Percentiles rank a stretch among this genome's conserved stretches.
phyloP scores from a whole-genome alignment of 2,329 filamentous ascomycete genomes.

The Trichoderma endophyticum region DNA sequence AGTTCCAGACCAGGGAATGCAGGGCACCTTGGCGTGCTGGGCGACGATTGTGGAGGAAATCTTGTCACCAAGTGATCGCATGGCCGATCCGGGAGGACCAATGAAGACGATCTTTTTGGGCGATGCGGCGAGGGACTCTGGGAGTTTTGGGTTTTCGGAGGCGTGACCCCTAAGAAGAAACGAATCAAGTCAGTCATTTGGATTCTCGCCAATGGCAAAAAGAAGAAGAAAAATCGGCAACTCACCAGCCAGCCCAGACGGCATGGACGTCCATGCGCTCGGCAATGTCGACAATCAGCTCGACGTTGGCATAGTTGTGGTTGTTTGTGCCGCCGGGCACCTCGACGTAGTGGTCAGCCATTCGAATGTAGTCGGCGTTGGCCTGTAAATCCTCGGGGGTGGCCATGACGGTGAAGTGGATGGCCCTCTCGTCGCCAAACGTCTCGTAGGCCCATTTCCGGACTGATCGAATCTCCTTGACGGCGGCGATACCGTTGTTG shows the following conservation, averaged over 20 bases:
- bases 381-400: slow-evolving; percentile 96
- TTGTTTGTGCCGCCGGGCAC: slow-evolving; percentile 99
- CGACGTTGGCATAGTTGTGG: slow-evolving; percentile 99
- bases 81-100: slow-evolving; percentile 92
- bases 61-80: slow-evolving; percentile 99
- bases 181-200: background rate
- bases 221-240: background rate
- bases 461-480: slow-evolving; percentile 98
- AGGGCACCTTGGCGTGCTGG: slow-evolving; percentile 92
- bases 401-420: slow-evolving; percentile 99
- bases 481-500: slow-evolving; percentile 99
- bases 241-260: slow-evolving; percentile 97
- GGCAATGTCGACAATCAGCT: slow-evolving; percentile 97
- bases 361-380: slow-evolving; percentile 98
- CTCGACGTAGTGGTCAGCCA: slow-evolving; percentile 99
- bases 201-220: background rate
- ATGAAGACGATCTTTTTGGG: slow-evolving; percentile 99
- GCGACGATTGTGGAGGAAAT: slow-evolving; percentile 99
- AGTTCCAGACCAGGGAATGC: slow-evolving; percentile 98
- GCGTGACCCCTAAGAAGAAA: slow-evolving; percentile 73
- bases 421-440: slow-evolving; percentile 95
- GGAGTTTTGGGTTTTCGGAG: slow-evolving; percentile 96
- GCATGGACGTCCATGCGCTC: slow-evolving; percentile 98
- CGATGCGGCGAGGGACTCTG: slow-evolving; percentile 91
- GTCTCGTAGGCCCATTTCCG: slow-evolving; percentile 99